Conservation (phyloP, 78 protist genomes). For the Protostelium mycophagum region DNA sequence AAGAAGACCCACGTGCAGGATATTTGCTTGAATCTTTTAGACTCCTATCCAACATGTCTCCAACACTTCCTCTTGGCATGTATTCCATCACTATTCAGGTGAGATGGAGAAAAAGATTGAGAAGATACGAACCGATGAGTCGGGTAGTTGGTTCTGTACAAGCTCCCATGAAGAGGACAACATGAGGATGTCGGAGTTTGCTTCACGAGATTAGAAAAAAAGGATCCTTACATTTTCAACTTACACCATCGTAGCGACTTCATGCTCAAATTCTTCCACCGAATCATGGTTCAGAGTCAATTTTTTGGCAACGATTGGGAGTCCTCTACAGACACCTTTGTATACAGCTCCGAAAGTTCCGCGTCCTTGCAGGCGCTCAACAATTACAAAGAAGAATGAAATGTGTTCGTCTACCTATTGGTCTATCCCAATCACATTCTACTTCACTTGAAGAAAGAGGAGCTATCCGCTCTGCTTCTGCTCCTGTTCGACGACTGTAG, state of each 20-base stretch:
- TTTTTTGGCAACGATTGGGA: slow-evolving; percentile 54
- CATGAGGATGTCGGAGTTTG: slow-evolving; percentile 47
- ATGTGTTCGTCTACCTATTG: background rate
- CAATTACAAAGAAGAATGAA: background rate
- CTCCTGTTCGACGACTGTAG: too few species aligned
- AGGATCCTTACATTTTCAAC: background rate
- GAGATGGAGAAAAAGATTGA: background rate
- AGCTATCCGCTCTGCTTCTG: too few species aligned
- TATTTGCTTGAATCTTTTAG: background rate
- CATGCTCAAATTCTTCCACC: background rate
- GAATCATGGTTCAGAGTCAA: slow-evolving; percentile 19
- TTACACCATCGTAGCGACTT: background rate
- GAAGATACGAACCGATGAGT: slow-evolving; percentile 7
- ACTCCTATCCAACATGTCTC: slow-evolving; percentile 1
- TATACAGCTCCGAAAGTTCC: slow-evolving; percentile 68
- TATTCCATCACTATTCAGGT: slow-evolving; percentile 45
- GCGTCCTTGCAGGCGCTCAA: slow-evolving; percentile 24
- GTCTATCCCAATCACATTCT: background rate
- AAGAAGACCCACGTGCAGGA: background rate
- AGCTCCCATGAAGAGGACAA: slow-evolving; percentile 54
- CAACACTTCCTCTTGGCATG: slow-evolving; percentile 64
- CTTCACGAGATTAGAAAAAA: background rate
- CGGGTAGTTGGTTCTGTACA: slow-evolving; percentile 22
- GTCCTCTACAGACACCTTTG: slow-evolving; percentile 54
- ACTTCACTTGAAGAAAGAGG: background rate